Conservation (phyloP, 2,329 filamentous ascomycete species). For the Fusarium musae region DNA sequence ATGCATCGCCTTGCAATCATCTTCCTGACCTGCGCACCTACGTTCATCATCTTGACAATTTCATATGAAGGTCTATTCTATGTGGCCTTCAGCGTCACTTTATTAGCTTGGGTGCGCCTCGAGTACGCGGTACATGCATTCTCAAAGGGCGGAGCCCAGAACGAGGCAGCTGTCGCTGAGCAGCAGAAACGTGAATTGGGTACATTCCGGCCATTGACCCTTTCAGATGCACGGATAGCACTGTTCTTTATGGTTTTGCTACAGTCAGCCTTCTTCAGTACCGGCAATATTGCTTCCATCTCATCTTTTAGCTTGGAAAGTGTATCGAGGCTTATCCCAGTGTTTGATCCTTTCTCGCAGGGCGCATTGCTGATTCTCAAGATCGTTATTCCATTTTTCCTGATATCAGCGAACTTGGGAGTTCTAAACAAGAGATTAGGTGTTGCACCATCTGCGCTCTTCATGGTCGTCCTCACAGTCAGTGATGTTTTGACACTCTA, state of each 20-base stretch:
- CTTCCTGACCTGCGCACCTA: constrained; percentile 91
- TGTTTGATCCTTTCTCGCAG: constrained; percentile 95
- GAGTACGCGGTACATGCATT: constrained; percentile 74
- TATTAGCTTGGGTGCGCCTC: constrained; percentile 91
- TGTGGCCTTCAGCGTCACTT: constrained; percentile 82
- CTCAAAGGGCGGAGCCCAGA: constrained; percentile 37
- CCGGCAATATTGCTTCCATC: constrained; percentile 93
- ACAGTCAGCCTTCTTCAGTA: constrained; percentile 96
- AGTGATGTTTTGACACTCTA: constrained; percentile 92
- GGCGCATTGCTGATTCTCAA: constrained; percentile 88
- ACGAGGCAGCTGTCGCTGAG: constrained; percentile 25
- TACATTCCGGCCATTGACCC: constrained; percentile 72
- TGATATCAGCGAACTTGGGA: constrained; percentile 93
- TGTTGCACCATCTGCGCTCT: constrained; percentile 87
- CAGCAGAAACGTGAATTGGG: constrained; percentile 19
- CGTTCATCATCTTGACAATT: constrained; percentile 95
- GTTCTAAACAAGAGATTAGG: constrained; percentile 87
- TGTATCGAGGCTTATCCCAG: constrained; percentile 84
- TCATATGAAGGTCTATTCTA: constrained; percentile 98
- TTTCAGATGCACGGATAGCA: constrained; percentile 87
- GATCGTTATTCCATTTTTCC: constrained; percentile 89
- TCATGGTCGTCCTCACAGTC: constrained; percentile 93
- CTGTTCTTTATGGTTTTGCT: constrained; percentile 96
- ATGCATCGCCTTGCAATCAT: constrained; percentile 88
- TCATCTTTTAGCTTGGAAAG: constrained; percentile 94